Evolutionary conservation across 371 early-diverging fungal genomes (phyloP), one percentile per base, ranked within the genome.

Genomic region (Haplosporangium sp.): DNA sequence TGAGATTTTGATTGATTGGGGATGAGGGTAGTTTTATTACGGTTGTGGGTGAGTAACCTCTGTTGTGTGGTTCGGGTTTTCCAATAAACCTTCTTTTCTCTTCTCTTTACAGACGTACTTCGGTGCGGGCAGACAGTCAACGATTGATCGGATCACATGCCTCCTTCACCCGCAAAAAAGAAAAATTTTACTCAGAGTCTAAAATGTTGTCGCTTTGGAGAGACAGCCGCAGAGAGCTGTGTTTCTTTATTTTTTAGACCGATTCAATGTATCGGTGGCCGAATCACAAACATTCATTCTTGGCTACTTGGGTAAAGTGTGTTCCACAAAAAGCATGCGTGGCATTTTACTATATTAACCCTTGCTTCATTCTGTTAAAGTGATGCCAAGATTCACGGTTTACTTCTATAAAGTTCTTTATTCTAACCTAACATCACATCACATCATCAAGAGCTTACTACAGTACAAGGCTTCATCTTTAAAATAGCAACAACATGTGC

Each of bases 101-200:
- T 35, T 45, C 7, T 13, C 47, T 35, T 47, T 44, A 44, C 44
- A 44, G 13, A 44, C 48, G 27, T 27, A 27, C 52, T 19, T 57
- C 57, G 57, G 57, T 55, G 19, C 13, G 11, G 44, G 44, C 44
- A 44, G 44, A 10, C 44, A 15, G 48, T 15, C 48, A 48, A 39
- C 7, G 60, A 65, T 52, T 53, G 52, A 65, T 63, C 63, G 52
- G 63, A 63, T 63, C 63, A 63, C 63, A 63, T 52, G 63, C 45
- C 15, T 19, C 45, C 15, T 19, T n/a, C 19, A n/a, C 19, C 40
- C 13, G 39, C 59, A 59, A 39, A 56, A 56, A 27, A 53, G 27
- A n/a, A 20, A 17, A 17, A 17, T 27, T 27, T 27, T 27, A 27
- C 27, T 27, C 27, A 27, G 27, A 27, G 27, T 27, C 27, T 27